A percentile compares a stretch with the other conserved stretches of the same genome.
Evolutionary conservation across 2,329 filamentous ascomycete species (phyloP).

Genomic region (Incumbomyces lentus): DNA sequence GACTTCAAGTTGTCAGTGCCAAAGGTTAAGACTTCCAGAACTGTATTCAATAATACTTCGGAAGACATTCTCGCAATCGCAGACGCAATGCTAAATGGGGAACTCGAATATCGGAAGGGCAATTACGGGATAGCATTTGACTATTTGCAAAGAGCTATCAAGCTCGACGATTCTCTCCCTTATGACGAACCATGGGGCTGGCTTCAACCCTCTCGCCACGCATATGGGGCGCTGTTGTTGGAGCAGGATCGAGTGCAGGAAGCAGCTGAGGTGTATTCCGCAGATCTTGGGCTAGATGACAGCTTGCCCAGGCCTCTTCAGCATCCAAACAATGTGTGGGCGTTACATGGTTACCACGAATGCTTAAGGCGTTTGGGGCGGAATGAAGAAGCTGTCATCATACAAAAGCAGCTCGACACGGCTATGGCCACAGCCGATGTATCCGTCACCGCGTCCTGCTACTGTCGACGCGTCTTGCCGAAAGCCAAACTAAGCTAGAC

Average conservation of each 20-base stretch:
- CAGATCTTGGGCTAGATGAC: constrained; percentile 51
- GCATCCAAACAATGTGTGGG: constrained; percentile 67
- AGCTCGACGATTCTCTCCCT: constrained; percentile 51
- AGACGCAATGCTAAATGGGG: constrained; percentile 58
- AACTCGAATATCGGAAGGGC: constrained; percentile 58
- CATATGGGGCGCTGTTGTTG: constrained; percentile 57
- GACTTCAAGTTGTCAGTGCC: constrained; percentile 44
- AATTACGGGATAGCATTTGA: constrained; percentile 50
- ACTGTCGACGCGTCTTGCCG: constrained; percentile 29
- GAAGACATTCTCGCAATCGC: constrained; percentile 54
- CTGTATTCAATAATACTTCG: constrained; percentile 59
- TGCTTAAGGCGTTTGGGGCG: constrained; percentile 50
- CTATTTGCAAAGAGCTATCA: constrained; percentile 47
- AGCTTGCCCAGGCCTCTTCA: constrained; percentile 53
- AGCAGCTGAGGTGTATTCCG: constrained; percentile 48
- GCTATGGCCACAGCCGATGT: constrained; percentile 51
- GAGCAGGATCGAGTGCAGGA: constrained; percentile 53
- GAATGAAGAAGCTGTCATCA: constrained; percentile 36
- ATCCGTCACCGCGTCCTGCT: constrained; percentile 48
- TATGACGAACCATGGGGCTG: constrained; percentile 71
- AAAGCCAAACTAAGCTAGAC: too few relatives aligned
- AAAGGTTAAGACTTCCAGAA: constrained; percentile 48
- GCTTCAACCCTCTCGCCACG: constrained; percentile 66
- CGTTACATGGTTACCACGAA: constrained; percentile 62
- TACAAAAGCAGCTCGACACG: constrained; percentile 41